Evolutionary conservation across 176 grass and related monocot species (phyloP).

Genomic region (Musa itinerans): DNA sequence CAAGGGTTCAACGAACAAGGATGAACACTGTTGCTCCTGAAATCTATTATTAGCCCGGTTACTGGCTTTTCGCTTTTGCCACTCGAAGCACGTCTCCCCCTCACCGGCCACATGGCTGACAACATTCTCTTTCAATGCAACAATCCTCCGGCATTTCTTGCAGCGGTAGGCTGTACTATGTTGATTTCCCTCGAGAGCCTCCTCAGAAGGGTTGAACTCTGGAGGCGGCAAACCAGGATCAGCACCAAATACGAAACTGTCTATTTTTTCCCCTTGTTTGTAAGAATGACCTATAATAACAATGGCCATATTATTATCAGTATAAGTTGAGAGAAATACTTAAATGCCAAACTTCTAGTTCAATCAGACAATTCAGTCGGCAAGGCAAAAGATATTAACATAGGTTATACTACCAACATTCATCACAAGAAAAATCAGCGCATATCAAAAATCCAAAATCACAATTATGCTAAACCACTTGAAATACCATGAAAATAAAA

Average conservation of each 20-base stretch:
- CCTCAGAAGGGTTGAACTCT: slow-evolving; percentile 23
- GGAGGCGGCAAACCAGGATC: slow-evolving; percentile 50
- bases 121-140: slow-evolving; percentile 64
- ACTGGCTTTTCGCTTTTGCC: slow-evolving; percentile 48
- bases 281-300: slow-evolving; percentile 57
- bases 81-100: slow-evolving; percentile 66
- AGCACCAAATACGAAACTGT: slow-evolving; percentile 53
- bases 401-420: background rate
- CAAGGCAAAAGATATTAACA: background rate
- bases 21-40: slow-evolving; percentile 68
- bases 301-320: background rate
- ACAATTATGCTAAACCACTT: too few species aligned
- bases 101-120: slow-evolving; percentile 61
- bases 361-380: background rate
- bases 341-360: background rate
- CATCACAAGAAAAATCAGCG: too few species aligned
- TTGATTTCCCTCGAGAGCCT: slow-evolving; percentile 17
- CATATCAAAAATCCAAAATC: too few species aligned
- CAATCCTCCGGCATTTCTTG: slow-evolving; percentile 76
- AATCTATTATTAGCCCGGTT: slow-evolving; percentile 12
- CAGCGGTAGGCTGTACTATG: slow-evolving; percentile 59
- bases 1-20: slow-evolving; percentile 79
- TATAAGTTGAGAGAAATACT: background rate
- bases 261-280: slow-evolving; percentile 61
- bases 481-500: too few species aligned